Evolutionary conservation across 108 stramenopile species (phyloP), one percentile per base, ranked within the genome.

Genomic region (Nannochloropsis oceanica): DNA sequence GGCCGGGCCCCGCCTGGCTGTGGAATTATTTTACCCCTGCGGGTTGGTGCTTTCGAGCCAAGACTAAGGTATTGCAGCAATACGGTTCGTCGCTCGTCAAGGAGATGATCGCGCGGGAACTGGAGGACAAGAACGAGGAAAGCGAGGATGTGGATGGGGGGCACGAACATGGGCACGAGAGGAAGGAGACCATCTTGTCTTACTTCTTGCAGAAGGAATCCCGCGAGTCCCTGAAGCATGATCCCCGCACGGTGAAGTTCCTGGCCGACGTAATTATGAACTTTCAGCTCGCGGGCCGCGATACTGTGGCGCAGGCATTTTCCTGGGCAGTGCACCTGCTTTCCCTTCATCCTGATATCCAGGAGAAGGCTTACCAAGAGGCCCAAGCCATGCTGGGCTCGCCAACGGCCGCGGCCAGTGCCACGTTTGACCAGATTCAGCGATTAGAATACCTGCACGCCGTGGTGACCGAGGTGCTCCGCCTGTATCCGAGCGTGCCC

Each of bases 221-320:
- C 22, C 59, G 10, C 18, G 59, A 73, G 59, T 73, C 59, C 22
- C 59, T 73, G 59, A 73, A 73, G 59, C 18, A 73, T n/a, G 59
- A 73, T 73, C n/a, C n/a, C 22, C 59, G 59, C 18, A 73, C 59
- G 5, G 59, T 73, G 8, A 73, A 81, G 27, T 89, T 87, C 81
- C 83, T 92, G 25, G 88, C 92, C n/a, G 91, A 92, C 80, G 80
- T 93, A 2, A 84, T 93, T 12, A 87, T 93, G 87, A 91, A 87
- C 73, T 86, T 92, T 50, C 20, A 92, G 26, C 83, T 93, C 44
- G 93, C 92, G 44, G 93, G 93, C 18, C 44, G 93, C 0, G 93
- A 93, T 83, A 92, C 93, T 11, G 92, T 91, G n/a, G 92, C 92
- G 1, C 86, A 86, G 11, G 90, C 91, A 13, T 44, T 93, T 8